A percentile compares a stretch with the other conserved stretches of the same genome.
Conservation (phyloP, 441 rosid species). For the Melastoma candidum region DNA sequence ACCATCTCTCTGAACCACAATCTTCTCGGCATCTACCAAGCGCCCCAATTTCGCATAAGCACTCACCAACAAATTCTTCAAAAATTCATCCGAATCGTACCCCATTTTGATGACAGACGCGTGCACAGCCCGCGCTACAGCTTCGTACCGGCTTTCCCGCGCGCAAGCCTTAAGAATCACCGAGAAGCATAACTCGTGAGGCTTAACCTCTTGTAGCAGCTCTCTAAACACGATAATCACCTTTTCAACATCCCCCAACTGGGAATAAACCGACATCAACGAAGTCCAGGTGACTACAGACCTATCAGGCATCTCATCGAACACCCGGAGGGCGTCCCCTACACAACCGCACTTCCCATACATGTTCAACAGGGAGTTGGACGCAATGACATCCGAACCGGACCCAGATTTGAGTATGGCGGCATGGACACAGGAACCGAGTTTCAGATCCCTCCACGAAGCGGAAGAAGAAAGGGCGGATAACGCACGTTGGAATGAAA, state of each 20-base stretch:
- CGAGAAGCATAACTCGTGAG: constrained; percentile 5
- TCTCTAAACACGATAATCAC: neutral
- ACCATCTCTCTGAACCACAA: constrained; percentile 9
- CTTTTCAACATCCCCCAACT: neutral
- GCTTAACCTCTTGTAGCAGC: constrained; percentile 4
- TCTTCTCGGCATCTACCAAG: constrained; percentile 8
- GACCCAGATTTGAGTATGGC: constrained; percentile 16
- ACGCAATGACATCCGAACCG: constrained; percentile 6
- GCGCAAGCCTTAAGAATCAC: constrained; percentile 13
- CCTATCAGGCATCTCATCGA: constrained; percentile 11
- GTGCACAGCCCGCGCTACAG: constrained; percentile 2
- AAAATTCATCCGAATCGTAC: constrained; percentile 3
- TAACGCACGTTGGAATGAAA: neutral
- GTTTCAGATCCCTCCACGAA: constrained; percentile 7
- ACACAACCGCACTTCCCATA: constrained; percentile 8
- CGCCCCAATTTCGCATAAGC: constrained; percentile 9
- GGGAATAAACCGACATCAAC: constrained; percentile 9
- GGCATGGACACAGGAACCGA: constrained; percentile 20
- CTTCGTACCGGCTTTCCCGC: neutral
- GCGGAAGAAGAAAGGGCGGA: constrained; percentile 5
- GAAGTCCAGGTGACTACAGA: constrained; percentile 15
- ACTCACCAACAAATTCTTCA: constrained; percentile 7
- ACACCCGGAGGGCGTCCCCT: constrained; percentile 3
- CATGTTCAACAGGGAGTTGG: constrained; percentile 12
- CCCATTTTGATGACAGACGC: constrained; percentile 6